Percentiles rank a stretch among this genome's conserved stretches.
Conservation (phyloP, 2,329 filamentous ascomycete genomes). For the Periconia macrospinosa region DNA sequence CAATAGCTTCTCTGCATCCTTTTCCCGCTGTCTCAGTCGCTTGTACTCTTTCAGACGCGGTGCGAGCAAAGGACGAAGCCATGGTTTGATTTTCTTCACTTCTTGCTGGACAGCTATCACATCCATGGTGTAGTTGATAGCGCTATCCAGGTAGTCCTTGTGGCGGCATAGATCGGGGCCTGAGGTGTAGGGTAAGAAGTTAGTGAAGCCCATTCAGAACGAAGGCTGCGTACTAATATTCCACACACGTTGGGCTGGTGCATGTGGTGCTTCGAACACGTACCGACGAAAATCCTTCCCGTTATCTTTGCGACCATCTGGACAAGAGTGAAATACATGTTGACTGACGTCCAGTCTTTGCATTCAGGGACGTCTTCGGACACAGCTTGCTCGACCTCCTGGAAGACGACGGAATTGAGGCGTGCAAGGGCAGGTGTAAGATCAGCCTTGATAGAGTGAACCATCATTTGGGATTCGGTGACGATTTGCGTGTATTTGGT, state of each 20-base stretch:
- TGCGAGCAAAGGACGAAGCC: slow-evolving; percentile 26
- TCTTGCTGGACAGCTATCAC: slow-evolving; percentile 29
- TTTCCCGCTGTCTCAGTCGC: slow-evolving; percentile 20
- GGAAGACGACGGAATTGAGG: slow-evolving; percentile 29
- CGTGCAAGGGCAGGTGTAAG: slow-evolving; percentile 38
- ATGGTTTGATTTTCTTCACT: slow-evolving; percentile 29
- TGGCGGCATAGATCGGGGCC: slow-evolving; percentile 27
- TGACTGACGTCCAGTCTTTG: slow-evolving; percentile 35
- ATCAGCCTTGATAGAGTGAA: slow-evolving; percentile 33
- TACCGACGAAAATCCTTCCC: slow-evolving; percentile 37
- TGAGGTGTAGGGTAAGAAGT: no score
- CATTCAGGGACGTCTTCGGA: slow-evolving; percentile 29
- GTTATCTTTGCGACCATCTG: slow-evolving; percentile 38
- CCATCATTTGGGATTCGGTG: slow-evolving; percentile 15
- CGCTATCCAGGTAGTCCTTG: slow-evolving; percentile 31
- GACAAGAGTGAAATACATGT: slow-evolving; percentile 29
- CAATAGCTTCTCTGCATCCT: slow-evolving; percentile 15
- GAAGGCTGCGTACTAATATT: no score
- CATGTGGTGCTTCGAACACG: no score
- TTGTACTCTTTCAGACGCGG: slow-evolving; percentile 27
- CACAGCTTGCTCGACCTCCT: slow-evolving; percentile 33
- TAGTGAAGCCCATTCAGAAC: no score
- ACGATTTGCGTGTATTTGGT: slow-evolving; percentile 33
- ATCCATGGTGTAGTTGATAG: slow-evolving; percentile 36
- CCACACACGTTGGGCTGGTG: no score